These are phyloP conservation scores for Albatrellus ellisii DNA, from an alignment of 768 basidiomycete species.

Conservation along the genomic window DNA sequence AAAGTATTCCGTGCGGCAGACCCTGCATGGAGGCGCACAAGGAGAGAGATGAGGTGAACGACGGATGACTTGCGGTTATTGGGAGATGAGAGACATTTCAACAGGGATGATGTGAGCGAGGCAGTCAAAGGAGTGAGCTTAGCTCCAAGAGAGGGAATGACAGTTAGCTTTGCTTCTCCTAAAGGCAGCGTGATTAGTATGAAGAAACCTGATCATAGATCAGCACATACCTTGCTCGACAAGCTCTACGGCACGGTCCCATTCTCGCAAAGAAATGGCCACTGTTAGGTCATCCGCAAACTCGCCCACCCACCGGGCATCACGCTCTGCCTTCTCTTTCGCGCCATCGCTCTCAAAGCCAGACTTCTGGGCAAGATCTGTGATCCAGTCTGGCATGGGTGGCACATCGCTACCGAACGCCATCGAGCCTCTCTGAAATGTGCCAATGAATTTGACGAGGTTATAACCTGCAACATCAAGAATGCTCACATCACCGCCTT, in stretches of 20 bases:
- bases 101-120: conserved; percentile 54
- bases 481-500: conserved; percentile 27
- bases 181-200: neutral
- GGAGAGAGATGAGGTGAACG: conserved; percentile 55
- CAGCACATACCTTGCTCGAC: conserved; percentile 59
- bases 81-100: conserved; percentile 61
- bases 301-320: conserved; percentile 79
- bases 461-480: neutral
- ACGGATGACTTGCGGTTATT: conserved; percentile 68
- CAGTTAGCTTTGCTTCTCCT: conserved; percentile 52
- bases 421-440: conserved; percentile 21
- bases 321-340: conserved; percentile 68
- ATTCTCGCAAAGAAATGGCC: conserved; percentile 78
- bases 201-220: neutral
- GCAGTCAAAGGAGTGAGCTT: conserved; percentile 58
- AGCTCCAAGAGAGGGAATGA: conserved; percentile 35
- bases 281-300: conserved; percentile 89
- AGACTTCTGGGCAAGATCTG: conserved; percentile 46
- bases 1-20: conserved; percentile 76
- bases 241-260: conserved; percentile 75
- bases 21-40: conserved; percentile 64
- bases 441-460: neutral
- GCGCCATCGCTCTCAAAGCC: conserved; percentile 41
- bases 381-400: conserved; percentile 65
- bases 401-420: conserved; percentile 29